Base-by-base conservation (phyloP, 768 basidiomycete species). In the Suillus clintonianus region DNA sequence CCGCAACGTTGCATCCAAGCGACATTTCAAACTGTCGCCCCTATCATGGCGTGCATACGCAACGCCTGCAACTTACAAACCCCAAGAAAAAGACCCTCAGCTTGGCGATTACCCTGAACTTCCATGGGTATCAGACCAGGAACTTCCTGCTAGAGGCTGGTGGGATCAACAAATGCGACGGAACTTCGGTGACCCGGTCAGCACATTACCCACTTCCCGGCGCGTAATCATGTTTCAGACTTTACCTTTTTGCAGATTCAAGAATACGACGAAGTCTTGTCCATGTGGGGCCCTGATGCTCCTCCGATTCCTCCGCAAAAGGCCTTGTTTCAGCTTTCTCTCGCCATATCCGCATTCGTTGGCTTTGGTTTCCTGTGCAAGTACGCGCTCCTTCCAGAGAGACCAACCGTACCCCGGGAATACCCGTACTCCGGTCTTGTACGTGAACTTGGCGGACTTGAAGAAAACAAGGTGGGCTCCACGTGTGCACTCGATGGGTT, bases 241-340 rank as follows among this genome's bases (percentile, higher is more conserved):
- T 69, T 61, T 57, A 62, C 45, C 37, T 30, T 50, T 43, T 43
- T 36, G 51, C 70, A 95, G 93, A 76, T 93, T 37, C 92, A 91
- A 64, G 91, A 93, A 75, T 82, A 86, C 70, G 91, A 94, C 59
- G 93, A 95, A 70, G 79, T 91, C 27, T 76, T 89, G 62, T 92
- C 90, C 42, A 92, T 95, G 90, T 94, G 91, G 91, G 91, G 92
- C 30, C 92, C 92, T 24, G 93, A 95, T 70, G 79, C 86, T 34
- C 84, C 92, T 45, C 82, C 82, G 24, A 78, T 91, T 14, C 77
- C 81, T 14, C 87, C 90, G 30, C 74, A 81, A 8, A 81, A 74
- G 2, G 92, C 93, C 8, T 73, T 89, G 41, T 81, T 83, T 57
- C 89, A 90, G 51, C 90, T 95, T 71, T 68, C 83, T 14, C 73